Base-by-base conservation (phyloP, 768 basidiomycete genomes). In the Trametes punicea region DNA sequence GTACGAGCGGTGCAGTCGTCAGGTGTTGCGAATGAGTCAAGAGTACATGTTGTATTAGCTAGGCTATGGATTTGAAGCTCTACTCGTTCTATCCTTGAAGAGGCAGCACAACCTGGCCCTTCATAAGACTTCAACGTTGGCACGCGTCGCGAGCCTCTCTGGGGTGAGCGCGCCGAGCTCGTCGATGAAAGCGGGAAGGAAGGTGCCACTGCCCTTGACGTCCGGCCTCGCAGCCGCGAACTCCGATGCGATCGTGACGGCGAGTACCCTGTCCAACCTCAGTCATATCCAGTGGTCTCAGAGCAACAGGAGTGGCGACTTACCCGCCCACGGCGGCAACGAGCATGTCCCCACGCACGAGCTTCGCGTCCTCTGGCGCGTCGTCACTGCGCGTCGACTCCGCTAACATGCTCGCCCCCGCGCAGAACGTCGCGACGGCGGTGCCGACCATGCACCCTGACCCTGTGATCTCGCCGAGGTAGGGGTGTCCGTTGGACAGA, bases 401-500 rank as follows among this genome's bases (percentile, higher is more conserved):
- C n/a, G 70, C 70, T 29, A 70, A 68, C 27, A 79, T 65, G 51
- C 79, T 75, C 10, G 85, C 83, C 2, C 82, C 86, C 4, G 87
- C 92, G 67, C 88, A 90, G 71, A 86, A 94, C 15, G 87, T 81
- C 0, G 92, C 88, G 45, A 96, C 80, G 27, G 80, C 76, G 9
- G 88, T 88, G 25, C 88, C 89, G 21, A 83, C 74, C 69, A 95
- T 83, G 65, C 94, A 98, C 4, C 94, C 94, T 23, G 90, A 90
- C 0, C 94, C 95, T 0, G 95, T 97, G 53, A 98, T 93, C 51
- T 80, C 75, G 0, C 84, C 86, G 7, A 97, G 81, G 23, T 88
- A 72, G 15, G 74, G 71, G 64, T 89, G 77, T 0, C 95, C 95
- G 64, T 97, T 97, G 3, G 75, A 72, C 6, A 92, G 71, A 39